These are phyloP conservation scores for Neospermospora avenae DNA, from an alignment of 2,329 filamentous ascomycete genomes.

Conservation along the genomic window DNA sequence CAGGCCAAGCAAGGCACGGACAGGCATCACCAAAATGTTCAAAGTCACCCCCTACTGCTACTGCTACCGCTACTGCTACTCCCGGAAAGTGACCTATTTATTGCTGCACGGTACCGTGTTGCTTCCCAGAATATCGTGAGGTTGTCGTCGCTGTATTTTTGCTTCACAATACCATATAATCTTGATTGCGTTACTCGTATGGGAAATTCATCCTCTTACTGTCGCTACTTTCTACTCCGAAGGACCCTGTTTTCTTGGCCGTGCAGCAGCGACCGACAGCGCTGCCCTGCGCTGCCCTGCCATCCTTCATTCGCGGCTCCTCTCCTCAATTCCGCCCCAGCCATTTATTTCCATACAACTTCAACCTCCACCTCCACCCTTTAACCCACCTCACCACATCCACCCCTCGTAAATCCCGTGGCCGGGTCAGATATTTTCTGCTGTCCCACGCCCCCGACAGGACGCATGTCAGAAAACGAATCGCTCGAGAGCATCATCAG, in stretches of 20 bases:
- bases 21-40: too few species aligned
- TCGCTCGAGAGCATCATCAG: slow-evolving; percentile 6
- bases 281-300: background rate
- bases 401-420: background rate
- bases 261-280: background rate
- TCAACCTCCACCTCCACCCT: slow-evolving; percentile 10
- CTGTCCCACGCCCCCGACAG: slow-evolving; percentile 6
- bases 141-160: too few species aligned
- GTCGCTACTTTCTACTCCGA: background rate
- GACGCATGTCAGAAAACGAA: background rate
- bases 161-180: too few species aligned
- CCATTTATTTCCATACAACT: slow-evolving; percentile 4
- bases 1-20: too few species aligned
- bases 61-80: too few species aligned
- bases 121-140: background rate
- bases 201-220: background rate
- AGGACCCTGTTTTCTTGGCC: background rate
- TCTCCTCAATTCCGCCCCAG: background rate
- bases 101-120: too few species aligned
- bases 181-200: too few species aligned
- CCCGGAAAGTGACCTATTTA: too few species aligned
- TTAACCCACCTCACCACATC: slow-evolving; percentile 7
- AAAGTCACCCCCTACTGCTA: too few species aligned
- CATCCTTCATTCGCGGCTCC: background rate
- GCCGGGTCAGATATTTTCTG: slow-evolving; percentile 1